Percentiles rank a stretch among this genome's conserved stretches.
Evolutionary conservation across 2,329 filamentous ascomycete genomes (phyloP).

Genomic region (Scedosporium minutisporum): DNA sequence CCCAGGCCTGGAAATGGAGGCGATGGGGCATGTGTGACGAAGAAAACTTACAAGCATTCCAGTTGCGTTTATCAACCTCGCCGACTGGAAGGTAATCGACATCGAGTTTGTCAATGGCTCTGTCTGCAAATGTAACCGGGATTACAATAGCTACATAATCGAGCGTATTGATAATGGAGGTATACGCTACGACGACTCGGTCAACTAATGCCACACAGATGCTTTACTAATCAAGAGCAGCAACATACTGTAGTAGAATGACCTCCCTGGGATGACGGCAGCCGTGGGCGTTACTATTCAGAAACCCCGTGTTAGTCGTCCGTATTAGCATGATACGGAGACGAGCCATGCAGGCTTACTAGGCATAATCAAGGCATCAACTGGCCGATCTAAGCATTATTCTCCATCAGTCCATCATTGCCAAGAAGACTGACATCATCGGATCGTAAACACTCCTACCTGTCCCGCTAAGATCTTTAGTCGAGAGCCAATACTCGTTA

Average conservation of each 20-base stretch:
- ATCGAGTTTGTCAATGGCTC: background rate
- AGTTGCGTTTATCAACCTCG: background rate
- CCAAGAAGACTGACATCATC: background rate
- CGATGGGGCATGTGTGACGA: too few relatives aligned
- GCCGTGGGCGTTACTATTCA: conserved; percentile 1
- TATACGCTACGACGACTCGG: background rate
- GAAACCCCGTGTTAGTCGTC: background rate
- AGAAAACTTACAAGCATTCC: conserved; percentile 6
- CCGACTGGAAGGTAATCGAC: background rate
- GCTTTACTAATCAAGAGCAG: background rate
- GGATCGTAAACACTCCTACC: background rate
- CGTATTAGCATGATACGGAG: background rate
- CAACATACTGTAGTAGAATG: background rate
- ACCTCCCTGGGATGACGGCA: conserved; percentile 3
- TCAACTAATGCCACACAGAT: background rate
- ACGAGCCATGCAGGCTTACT: background rate
- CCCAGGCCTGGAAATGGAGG: too few relatives aligned
- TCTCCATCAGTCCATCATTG: background rate
- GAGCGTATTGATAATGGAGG: background rate
- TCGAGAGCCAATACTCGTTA: conserved; percentile 4
- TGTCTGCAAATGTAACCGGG: conserved; percentile 3
- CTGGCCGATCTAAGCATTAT: background rate
- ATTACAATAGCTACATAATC: conserved; percentile 5
- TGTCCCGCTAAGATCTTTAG: background rate
- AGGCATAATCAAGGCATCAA: conserved; percentile 2